Evolutionary conservation across 1,284 basidiomycete genomes (phyloP).

Genomic region (Ustilago bromivora): DNA sequence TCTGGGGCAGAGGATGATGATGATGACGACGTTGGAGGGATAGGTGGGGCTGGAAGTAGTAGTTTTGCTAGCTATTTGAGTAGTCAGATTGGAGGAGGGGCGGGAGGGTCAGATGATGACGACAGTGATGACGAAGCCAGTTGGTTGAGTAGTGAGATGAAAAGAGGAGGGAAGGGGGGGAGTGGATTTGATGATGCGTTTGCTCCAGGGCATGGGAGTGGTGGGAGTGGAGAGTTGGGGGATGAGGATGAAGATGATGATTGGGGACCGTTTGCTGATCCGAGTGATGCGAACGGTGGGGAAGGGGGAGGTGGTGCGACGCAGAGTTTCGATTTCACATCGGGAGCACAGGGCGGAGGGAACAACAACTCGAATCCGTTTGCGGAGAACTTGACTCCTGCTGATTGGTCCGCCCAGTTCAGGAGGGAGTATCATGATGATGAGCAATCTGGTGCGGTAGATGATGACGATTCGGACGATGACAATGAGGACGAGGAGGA

Average conservation of each 20-base stretch:
- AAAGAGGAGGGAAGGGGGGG: conserved; percentile 27
- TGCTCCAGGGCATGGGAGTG: conserved; percentile 23
- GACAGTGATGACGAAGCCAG: conserved; percentile 65
- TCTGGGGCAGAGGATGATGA: conserved; percentile 45
- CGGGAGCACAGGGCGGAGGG: conserved; percentile 1
- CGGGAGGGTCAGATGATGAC: conserved; percentile 54
- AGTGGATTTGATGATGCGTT: conserved; percentile 59
- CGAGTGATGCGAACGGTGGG: conserved; percentile 15
- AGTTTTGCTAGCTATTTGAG: conserved; percentile 68
- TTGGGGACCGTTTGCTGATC: conserved; percentile 68
- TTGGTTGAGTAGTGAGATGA: conserved; percentile 59
- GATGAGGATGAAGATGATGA: conserved; percentile 62
- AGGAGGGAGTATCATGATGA: conserved; percentile 50
- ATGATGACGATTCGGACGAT: conserved; percentile 58
- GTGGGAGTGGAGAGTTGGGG: conserved; percentile 40
- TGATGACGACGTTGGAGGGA: conserved; percentile 43
- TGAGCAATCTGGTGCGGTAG: conserved; percentile 24
- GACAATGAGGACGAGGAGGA: conserved; percentile 48
- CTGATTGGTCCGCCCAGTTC: conserved; percentile 67
- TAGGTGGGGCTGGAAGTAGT: conserved; percentile 46
- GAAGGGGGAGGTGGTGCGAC: conserved; percentile 5
- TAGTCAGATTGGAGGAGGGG: conserved; percentile 63
- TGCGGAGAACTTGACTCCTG: conserved; percentile 65
- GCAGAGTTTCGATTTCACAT: conserved; percentile 39
- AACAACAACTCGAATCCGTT: conserved; percentile 41